Conservation (phyloP, 2,329 filamentous ascomycete genomes). For the Pseudophaeomoniella oleicola region DNA sequence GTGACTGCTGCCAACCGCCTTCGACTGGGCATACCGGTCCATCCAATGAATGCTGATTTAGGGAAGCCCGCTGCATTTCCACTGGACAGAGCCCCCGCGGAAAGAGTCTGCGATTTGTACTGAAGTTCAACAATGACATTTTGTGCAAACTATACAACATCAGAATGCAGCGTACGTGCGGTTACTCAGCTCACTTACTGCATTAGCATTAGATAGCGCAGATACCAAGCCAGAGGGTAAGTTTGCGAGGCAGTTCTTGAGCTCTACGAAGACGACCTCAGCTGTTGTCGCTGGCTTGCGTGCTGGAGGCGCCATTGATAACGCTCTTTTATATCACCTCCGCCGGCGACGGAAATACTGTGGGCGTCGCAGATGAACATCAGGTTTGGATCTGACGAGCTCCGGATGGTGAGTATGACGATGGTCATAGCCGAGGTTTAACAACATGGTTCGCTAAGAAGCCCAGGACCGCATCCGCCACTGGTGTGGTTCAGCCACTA, state of each 20-base stretch:
- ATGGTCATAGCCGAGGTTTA: too few species aligned
- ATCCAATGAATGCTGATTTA: constrained; percentile 74
- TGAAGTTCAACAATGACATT: constrained; percentile 91
- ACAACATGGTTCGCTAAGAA: too few species aligned
- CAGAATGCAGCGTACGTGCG: too few species aligned
- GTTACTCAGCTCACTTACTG: constrained; percentile 55
- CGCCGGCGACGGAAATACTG: too few species aligned
- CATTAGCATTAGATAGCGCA: constrained; percentile 76
- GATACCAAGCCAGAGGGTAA: constrained; percentile 73
- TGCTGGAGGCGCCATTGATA: constrained; percentile 21
- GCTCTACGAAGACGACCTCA: constrained; percentile 70
- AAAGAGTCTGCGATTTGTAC: constrained; percentile 47
- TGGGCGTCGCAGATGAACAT: too few species aligned
- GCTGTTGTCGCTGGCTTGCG: constrained; percentile 50
- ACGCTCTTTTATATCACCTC: constrained; percentile 6
- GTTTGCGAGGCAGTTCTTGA: constrained; percentile 93
- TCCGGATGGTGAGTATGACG: too few species aligned
- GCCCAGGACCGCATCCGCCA: too few species aligned
- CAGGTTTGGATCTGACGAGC: too few species aligned
- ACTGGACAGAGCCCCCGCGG: constrained; percentile 29
- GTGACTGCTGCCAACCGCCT: constrained; percentile 61
- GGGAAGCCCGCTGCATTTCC: constrained; percentile 34
- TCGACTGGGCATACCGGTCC: constrained; percentile 97
- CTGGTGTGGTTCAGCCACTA: too few species aligned
- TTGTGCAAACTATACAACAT: constrained; percentile 63